Conservation (phyloP, 768 basidiomycete genomes). For the Pleurotus ostreatus region DNA sequence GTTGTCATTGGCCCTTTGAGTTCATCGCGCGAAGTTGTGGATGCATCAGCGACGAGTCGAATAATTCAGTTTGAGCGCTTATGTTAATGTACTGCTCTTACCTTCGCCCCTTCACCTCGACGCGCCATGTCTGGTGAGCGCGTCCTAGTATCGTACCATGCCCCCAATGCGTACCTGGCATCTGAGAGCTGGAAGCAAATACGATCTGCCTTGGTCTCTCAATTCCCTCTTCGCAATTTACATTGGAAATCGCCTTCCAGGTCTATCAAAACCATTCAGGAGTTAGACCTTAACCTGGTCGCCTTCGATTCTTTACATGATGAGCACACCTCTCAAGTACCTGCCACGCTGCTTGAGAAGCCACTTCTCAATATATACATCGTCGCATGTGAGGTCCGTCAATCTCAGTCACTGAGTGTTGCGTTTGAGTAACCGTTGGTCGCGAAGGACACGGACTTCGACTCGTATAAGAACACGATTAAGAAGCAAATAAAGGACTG, state of each 20-base stretch:
- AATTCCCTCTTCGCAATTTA: slow-evolving; percentile 82
- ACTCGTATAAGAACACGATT: slow-evolving; percentile 72
- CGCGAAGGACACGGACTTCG: slow-evolving; percentile 53
- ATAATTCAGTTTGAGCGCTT: too few relatives aligned
- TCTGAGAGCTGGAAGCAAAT: slow-evolving; percentile 76
- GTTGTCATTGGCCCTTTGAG: too few relatives aligned
- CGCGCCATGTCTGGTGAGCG: slow-evolving; percentile 28
- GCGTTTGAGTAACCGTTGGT: neutral
- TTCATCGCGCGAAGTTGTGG: too few relatives aligned
- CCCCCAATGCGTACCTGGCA: slow-evolving; percentile 56
- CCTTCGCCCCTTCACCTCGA: too few relatives aligned
- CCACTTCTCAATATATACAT: slow-evolving; percentile 86
- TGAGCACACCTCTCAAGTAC: slow-evolving; percentile 72
- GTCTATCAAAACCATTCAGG: slow-evolving; percentile 82
- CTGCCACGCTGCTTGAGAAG: slow-evolving; percentile 75
- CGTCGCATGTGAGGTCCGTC: slow-evolving; percentile 79
- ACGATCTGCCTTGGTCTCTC: slow-evolving; percentile 56
- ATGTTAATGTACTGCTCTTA: too few relatives aligned
- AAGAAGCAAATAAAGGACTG: slow-evolving; percentile 93
- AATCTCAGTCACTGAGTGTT: neutral
- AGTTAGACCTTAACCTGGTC: slow-evolving; percentile 74
- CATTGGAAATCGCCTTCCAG: slow-evolving; percentile 85
- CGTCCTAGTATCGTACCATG: slow-evolving; percentile 67
- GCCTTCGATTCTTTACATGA: slow-evolving; percentile 65
- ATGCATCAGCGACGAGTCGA: too few relatives aligned